Evolutionary conservation across 345 rosid species (phyloP), one percentile per base, ranked within the genome.

Genomic region (Zanthoxylum bungeanum): DNA sequence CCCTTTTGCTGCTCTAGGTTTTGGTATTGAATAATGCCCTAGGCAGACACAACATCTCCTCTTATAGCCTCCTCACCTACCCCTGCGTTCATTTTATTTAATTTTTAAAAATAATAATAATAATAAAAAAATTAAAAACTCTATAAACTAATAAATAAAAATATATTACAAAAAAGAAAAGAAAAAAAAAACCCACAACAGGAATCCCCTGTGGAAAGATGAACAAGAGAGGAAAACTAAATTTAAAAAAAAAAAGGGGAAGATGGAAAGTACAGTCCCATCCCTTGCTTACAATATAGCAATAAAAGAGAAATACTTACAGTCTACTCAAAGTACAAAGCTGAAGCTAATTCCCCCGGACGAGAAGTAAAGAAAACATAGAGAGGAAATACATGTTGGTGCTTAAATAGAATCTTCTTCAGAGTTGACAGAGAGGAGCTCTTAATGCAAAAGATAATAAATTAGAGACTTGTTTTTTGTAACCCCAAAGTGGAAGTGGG

Each of bases 21-120:
- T 67, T 77, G 77, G 42, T 74, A 68, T 58, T 67, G 78, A 12
- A 19, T 44, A 72, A 79, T 75, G 72, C 78, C 66, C 71, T 75
- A 71, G 72, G 75, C 80, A 72, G 83, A 76, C 86, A 76, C 68
- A 75, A 76, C 71, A 78, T 78, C 87, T 78, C 82, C 75, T 78
- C 83, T 80, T 81, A 79, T 86, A 88, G 85, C 85, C 82, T 79
- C 85, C 73, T 86, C 64, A 83, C 87, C 88, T 80, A 85, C 75
- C 84, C 80, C 77, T 60, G 64, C 33, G 22, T 66, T 65, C 66
- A 56, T 61, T 57, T 74, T 58, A 9, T 62, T 53, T 33, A 60
- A n/a, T n/a, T n/a, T n/a, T n/a, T n/a, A n/a, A n/a, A n/a, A n/a
- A n/a, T n/a, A n/a, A n/a, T n/a, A n/a, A n/a, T n/a, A n/a, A n/a